Conservation (phyloP, 2,329 filamentous ascomycete genomes). For the Dryadomyces quercus-mongolicae region DNA sequence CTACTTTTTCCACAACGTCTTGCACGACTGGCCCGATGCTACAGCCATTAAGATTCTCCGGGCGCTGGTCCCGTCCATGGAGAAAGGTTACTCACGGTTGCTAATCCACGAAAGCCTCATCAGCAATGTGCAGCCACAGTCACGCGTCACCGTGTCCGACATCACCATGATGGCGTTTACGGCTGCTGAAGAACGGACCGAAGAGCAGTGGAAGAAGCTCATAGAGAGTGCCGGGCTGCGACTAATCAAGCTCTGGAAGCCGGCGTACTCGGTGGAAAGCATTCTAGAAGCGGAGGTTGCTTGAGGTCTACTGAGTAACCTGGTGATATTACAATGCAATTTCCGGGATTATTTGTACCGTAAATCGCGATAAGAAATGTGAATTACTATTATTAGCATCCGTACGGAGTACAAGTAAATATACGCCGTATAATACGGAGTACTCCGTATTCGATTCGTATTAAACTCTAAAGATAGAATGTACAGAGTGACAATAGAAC, state of each 20-base stretch:
- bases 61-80: conserved; percentile 19
- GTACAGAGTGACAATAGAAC: no score
- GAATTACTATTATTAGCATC: no score
- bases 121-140: background rate
- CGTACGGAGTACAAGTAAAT: no score
- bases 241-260: conserved; percentile 1
- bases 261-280: background rate
- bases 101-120: conserved; percentile 25
- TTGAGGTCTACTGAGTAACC: no score
- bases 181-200: background rate
- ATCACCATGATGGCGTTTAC: background rate
- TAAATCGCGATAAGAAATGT: no score
- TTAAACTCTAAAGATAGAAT: no score
- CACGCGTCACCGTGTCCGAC: background rate
- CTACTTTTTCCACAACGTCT: conserved; percentile 1
- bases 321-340: no score
- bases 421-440: no score
- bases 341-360: no score
- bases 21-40: conserved; percentile 19
- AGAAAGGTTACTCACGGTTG: conserved; percentile 22
- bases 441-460: no score
- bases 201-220: background rate
- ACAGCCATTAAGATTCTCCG: conserved; percentile 19
- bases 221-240: background rate
- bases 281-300: background rate